Evolutionary conservation across 1,139 yeast genomes (phyloP), one percentile per base, ranked within the genome.

Genomic region (Suhomyces choctaworum): DNA sequence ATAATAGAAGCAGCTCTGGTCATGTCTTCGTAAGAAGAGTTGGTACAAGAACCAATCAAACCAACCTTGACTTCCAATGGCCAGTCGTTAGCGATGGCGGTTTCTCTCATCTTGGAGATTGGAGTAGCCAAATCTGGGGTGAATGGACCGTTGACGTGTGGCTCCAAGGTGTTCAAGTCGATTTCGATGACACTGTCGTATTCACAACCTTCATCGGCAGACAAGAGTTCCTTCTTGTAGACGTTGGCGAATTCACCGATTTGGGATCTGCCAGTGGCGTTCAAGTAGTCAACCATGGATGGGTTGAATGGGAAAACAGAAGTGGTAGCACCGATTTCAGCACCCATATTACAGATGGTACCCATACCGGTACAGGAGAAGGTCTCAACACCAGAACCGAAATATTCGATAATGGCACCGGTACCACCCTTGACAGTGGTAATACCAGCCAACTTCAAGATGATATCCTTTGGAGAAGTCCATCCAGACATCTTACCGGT

Each of bases 331-430:
- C 98, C 98, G 55, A 90, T 88, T 74, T 90, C 98, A 52, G 98
- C 98, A 81, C 98, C 98, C 98, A 90, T 90, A 72, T 90, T 90
- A 82, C 98, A 90, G 71, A 90, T 92, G 59, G 98, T 90, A 68
- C 95, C 98, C 98, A 90, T 90, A 80, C 98, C 98, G 48, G 98
- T 90, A 74, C 96, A 89, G 33, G 96, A 87, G 71, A 92, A 86
- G 48, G 96, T 82, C 58, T 87, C 83, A 49, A 90, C 90, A 80
- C 98, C 98, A 34, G 83, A 87, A 71, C 97, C 98, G 60, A 84
- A 90, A 77, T 92, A 92, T 76, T 92, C 98, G 50, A 92, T 94
- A 66, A 92, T 90, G 60, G 87, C 76, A 72, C 97, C 97, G 45
- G 98, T 92, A 76, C 98, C 98, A 77, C 98, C 98, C 76, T 87